Percentiles rank a stretch among this genome's conserved stretches.
Evolutionary conservation across 345 rosid species (phyloP).

Genomic region (Psidium friedrichsthalianum): DNA sequence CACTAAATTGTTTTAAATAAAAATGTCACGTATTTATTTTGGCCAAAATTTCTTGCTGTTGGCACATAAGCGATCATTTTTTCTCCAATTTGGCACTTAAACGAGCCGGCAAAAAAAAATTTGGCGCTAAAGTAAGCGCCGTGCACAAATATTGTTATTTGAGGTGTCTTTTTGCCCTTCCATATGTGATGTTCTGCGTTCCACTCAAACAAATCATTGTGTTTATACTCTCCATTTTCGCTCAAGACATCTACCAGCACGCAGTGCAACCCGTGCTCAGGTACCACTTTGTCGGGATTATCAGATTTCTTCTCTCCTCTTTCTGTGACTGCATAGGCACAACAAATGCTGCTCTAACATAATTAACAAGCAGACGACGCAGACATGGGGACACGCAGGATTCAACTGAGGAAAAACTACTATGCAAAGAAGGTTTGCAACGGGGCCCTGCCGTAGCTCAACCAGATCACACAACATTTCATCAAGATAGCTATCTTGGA

Average conservation of each 20-base stretch:
- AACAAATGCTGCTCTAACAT: not conserved
- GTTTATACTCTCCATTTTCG: not conserved
- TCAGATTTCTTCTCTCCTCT: not conserved
- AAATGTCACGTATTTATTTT: too few relatives aligned
- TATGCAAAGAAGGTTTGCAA: not conserved
- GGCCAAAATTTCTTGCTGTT: too few relatives aligned
- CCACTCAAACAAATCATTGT: not conserved
- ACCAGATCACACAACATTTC: not conserved
- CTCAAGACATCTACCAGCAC: not conserved
- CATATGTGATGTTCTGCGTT: not conserved
- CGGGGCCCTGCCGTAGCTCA: not conserved
- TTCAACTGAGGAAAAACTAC: not conserved
- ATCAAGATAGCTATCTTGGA: not conserved
- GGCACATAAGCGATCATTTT: too few relatives aligned
- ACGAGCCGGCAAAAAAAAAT: too few relatives aligned
- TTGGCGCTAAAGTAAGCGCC: too few relatives aligned
- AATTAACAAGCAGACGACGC: not conserved
- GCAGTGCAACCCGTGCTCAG: not conserved
- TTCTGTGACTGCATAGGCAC: not conserved
- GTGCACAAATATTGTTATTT: too few relatives aligned
- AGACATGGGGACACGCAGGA: not conserved
- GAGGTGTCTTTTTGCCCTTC: not conserved
- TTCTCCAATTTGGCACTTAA: too few relatives aligned
- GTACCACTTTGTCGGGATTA: not conserved
- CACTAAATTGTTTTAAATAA: too few relatives aligned